phyloP scores from a whole-genome alignment of 2,329 filamentous ascomycete genomes.

The Gliomastix tumulicola region DNA sequence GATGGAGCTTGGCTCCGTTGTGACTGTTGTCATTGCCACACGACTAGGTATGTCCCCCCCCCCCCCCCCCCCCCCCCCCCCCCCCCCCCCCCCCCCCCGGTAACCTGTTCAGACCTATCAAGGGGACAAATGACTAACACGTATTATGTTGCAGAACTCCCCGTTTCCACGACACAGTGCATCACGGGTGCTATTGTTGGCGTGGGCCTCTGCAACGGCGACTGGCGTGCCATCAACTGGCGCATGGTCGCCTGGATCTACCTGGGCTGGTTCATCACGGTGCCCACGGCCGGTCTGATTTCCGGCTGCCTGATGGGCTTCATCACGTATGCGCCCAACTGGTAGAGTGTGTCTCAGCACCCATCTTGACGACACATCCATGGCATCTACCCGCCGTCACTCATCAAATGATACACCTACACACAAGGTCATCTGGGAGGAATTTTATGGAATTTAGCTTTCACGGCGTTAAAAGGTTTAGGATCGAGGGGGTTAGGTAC shows the following conservation, averaged over 20 bases:
- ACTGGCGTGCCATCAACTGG: constrained; percentile 40
- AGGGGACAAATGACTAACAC: too few species aligned
- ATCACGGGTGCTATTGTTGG: constrained; percentile 44
- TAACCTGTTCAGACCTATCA: neutral
- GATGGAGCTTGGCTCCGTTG: constrained; percentile 42
- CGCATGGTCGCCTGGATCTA: constrained; percentile 39
- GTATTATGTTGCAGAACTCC: constrained; percentile 27
- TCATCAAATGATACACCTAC: too few species aligned
- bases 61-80: neutral
- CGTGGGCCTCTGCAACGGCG: constrained; percentile 43
- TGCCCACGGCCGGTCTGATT: constrained; percentile 40
- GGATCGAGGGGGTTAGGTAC: too few species aligned
- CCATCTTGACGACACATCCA: too few species aligned
- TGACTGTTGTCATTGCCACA: constrained; percentile 48
- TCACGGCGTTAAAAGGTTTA: too few species aligned
- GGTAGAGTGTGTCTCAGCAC: too few species aligned
- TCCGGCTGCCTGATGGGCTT: constrained; percentile 47
- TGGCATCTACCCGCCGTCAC: too few species aligned
- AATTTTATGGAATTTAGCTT: too few species aligned
- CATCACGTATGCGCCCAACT: constrained; percentile 43
- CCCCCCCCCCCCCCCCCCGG: neutral
- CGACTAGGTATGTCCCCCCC: constrained; percentile 21
- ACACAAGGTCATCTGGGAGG: too few species aligned
- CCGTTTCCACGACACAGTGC: constrained; percentile 47
- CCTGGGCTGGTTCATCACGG: constrained; percentile 42